A percentile compares a stretch with the other conserved stretches of the same genome.
These are phyloP conservation scores for Colletotrichum sp. DNA, from an alignment of 2,329 filamentous ascomycete genomes.

Conservation along the genomic window DNA sequence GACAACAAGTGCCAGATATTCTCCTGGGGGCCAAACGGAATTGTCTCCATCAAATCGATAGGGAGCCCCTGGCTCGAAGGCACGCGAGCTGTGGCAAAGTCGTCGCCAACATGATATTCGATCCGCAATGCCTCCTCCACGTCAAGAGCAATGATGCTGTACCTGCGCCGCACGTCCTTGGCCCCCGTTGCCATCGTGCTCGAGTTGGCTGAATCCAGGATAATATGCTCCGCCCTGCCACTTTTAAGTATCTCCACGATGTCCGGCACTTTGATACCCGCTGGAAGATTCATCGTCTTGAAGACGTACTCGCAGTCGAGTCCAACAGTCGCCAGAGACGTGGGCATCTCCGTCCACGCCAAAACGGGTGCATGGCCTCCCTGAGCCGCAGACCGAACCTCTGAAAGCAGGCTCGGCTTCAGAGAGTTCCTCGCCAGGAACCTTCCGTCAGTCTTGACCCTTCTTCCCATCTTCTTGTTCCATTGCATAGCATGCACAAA, in stretches of 20 bases:
- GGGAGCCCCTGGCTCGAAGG: constrained; percentile 11
- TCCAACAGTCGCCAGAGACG: constrained; percentile 30
- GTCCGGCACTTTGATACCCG: constrained; percentile 53
- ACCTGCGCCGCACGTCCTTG: constrained; percentile 60
- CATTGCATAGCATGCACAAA: constrained; percentile 68
- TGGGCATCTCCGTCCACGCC: constrained; percentile 7
- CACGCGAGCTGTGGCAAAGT: constrained; percentile 35
- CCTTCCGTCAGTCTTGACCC: constrained; percentile 16
- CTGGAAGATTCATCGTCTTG: constrained; percentile 46
- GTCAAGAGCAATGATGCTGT: constrained; percentile 75
- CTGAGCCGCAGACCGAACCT: not conserved
- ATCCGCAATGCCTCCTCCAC: constrained; percentile 60
- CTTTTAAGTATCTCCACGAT: constrained; percentile 56
- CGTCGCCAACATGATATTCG: constrained; percentile 60
- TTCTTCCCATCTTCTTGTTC: constrained; percentile 45
- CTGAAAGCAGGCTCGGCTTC: constrained; percentile 36
- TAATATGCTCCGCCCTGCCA: constrained; percentile 49
- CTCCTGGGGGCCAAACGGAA: constrained; percentile 29
- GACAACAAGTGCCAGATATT: constrained; percentile 57
- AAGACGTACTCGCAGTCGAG: constrained; percentile 40
- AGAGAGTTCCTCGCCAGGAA: constrained; percentile 34
- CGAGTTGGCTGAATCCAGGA: constrained; percentile 65
- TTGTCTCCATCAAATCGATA: constrained; percentile 27
- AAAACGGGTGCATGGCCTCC: not conserved
- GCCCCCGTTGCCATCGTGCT: constrained; percentile 43